Percentiles rank a stretch among this genome's conserved stretches.
phyloP scores from a whole-genome alignment of 371 early-diverging fungal genomes.

The Mortierella sp. region DNA sequence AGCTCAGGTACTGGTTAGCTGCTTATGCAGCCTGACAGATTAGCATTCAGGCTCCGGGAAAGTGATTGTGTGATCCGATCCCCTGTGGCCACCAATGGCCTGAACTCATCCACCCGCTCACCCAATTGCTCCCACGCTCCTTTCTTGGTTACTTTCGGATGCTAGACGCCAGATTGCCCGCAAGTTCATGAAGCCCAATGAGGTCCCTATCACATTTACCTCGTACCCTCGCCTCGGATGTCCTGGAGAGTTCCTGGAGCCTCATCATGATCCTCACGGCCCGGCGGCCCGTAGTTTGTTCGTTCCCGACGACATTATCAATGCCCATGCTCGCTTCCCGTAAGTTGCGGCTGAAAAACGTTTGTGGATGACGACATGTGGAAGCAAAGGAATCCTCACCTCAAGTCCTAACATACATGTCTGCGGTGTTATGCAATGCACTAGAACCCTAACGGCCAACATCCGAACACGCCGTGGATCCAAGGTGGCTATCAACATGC shows the following conservation, averaged over 20 bases:
- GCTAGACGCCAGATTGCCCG: conserved; percentile 79
- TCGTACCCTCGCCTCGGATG: conserved; percentile 93
- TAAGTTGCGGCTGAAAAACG: no score
- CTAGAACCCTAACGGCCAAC: conserved; percentile 91
- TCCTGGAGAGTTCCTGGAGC: conserved; percentile 76
- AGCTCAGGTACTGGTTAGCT: conserved; percentile 58
- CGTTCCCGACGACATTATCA: conserved; percentile 94
- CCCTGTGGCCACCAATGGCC: no score
- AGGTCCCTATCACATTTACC: conserved; percentile 84
- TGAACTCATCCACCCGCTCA: not conserved
- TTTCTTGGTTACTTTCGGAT: not conserved
- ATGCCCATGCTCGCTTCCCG: conserved; percentile 95
- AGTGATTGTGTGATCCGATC: no score
- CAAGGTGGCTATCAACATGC: conserved; percentile 93
- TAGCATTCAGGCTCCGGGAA: not conserved
- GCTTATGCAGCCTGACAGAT: no score
- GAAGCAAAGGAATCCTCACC: no score
- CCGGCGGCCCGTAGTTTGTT: conserved; percentile 84
- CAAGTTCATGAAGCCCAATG: conserved; percentile 73
- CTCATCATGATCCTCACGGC: conserved; percentile 76
- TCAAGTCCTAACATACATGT: no score
- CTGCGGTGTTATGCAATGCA: not conserved
- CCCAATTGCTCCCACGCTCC: no score
- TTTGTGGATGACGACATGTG: no score
- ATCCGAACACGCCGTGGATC: conserved; percentile 92